phyloP scores from a whole-genome alignment of 2,329 filamentous ascomycete species.

The Alternaria sp. region DNA sequence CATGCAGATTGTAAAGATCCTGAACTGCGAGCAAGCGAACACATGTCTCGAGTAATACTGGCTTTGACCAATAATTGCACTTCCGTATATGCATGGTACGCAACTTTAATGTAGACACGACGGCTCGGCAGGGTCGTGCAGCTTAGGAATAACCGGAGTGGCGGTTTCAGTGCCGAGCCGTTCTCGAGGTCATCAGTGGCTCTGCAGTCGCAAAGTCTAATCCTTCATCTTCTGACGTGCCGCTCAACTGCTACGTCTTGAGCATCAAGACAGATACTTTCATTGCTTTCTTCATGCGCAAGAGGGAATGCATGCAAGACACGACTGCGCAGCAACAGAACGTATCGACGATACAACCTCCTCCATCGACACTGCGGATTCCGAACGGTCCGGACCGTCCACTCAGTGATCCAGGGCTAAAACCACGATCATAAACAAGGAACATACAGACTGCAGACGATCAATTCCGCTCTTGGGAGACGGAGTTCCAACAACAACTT shows the following conservation, averaged over 20 bases:
- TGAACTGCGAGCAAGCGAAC: conserved; percentile 4
- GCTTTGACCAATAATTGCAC: conserved; percentile 8
- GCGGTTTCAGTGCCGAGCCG: conserved; percentile 9
- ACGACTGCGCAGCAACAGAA: neutral
- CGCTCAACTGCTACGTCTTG: conserved; percentile 1
- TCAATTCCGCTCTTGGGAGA: neutral
- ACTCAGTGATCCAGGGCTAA: neutral
- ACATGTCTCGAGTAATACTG: conserved; percentile 7
- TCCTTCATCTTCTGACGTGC: conserved; percentile 2
- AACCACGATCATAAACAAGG: neutral
- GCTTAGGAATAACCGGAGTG: conserved; percentile 13
- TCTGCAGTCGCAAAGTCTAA: conserved; percentile 5
- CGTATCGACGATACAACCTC: neutral
- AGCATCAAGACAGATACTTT: conserved; percentile 1
- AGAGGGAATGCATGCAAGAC: neutral
- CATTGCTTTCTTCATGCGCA: neutral
- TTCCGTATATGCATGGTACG: conserved; percentile 17
- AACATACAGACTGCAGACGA: neutral
- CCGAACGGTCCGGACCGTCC: neutral
- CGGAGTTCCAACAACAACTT: neutral
- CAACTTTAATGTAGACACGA: conserved; percentile 20
- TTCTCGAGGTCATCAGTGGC: neutral
- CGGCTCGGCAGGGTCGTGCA: conserved; percentile 11
- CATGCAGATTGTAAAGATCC: conserved; percentile 12
- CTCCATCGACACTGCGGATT: neutral